Base-by-base conservation (phyloP, 179 eudicot species). In the Dionaea muscipula region DNA sequence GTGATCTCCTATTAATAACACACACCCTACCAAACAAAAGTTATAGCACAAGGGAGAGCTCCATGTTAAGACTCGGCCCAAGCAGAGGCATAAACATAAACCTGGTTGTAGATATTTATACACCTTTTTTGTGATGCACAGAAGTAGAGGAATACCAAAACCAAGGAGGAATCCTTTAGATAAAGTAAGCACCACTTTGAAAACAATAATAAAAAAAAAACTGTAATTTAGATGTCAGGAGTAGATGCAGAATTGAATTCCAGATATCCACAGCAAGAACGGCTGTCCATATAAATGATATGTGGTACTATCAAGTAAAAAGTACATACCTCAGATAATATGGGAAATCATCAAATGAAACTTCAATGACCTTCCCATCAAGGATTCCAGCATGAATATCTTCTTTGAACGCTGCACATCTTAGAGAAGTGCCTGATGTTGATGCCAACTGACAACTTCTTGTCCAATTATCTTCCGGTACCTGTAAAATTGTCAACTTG, bases 261-360 rank as follows among this genome's bases (percentile, higher is more conserved):
- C 14, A 33, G 8, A 33, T 12, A 33, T 33, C 11, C n/a, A 38
- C 11, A 38, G 17, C 4, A 38, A 16, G 43, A 38, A 9, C 15
- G 17, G 17, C 35, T 10, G 10, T 16, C 31, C 23, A 26, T 14
- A 26, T 23, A 26, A 28, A 52, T 52, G 23, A 52, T 10, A 2
- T 3, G 27, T 9, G 21, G 31, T 0, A 0, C 5, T 52, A 22
- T 17, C 8, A 2, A 35, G 4, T 46, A 15, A 45, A 16, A 31
- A 14, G 23, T 24, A 7, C 62, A 53, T 53, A 88, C 97, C 97
- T 90, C 52, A 86, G 61, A 68, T 86, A 90, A 74, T 90, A 90
- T 17, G 95, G 97, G 71, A 90, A 90, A 48, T 78, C 69, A 46
- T 86, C 94, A 65, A 90, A 86, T 26, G 95, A 77, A 67, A 90